Evolutionary conservation across 306 rosid species (phyloP).

Genomic region (Betula pendula): DNA sequence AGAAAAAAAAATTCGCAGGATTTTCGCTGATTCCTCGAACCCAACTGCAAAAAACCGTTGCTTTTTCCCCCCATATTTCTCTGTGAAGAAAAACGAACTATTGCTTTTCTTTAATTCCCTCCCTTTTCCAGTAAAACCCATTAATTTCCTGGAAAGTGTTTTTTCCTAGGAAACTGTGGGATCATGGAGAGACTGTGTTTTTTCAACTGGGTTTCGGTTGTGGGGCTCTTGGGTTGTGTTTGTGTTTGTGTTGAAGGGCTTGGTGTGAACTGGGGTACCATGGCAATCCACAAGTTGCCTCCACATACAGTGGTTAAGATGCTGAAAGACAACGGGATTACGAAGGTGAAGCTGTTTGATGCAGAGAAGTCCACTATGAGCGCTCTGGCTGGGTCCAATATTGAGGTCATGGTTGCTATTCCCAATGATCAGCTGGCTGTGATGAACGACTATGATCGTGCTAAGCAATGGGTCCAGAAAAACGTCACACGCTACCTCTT

Average conservation of each 20-base stretch:
- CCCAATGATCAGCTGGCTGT: constrained; percentile 81
- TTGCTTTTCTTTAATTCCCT: background rate
- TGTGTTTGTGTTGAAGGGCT: constrained; percentile 55
- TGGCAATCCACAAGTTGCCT: constrained; percentile 71
- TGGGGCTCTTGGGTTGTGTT: constrained; percentile 36
- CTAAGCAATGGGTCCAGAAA: constrained; percentile 75
- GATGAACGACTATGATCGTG: constrained; percentile 60
- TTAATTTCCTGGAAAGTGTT: background rate
- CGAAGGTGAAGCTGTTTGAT: constrained; percentile 90
- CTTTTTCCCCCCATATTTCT: constrained; percentile 20
- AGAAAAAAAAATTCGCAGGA: constrained; percentile 24
- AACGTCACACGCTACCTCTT: constrained; percentile 74
- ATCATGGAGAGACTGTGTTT: constrained; percentile 40
- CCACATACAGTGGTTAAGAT: constrained; percentile 76
- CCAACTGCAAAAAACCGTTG: constrained; percentile 46
- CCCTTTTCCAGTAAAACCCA: background rate
- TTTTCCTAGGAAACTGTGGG: background rate
- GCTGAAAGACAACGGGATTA: constrained; percentile 84
- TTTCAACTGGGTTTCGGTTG: constrained; percentile 36
- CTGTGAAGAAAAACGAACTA: background rate
- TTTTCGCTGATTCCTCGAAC: constrained; percentile 38
- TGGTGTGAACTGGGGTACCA: constrained; percentile 98
- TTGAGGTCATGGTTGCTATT: constrained; percentile 95
- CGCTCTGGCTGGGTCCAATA: constrained; percentile 71
- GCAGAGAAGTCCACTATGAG: constrained; percentile 72